Evolutionary conservation across 73 alveolate genomes (phyloP), one percentile per base, ranked within the genome.

Genomic region (Uronychia binucleata): DNA sequence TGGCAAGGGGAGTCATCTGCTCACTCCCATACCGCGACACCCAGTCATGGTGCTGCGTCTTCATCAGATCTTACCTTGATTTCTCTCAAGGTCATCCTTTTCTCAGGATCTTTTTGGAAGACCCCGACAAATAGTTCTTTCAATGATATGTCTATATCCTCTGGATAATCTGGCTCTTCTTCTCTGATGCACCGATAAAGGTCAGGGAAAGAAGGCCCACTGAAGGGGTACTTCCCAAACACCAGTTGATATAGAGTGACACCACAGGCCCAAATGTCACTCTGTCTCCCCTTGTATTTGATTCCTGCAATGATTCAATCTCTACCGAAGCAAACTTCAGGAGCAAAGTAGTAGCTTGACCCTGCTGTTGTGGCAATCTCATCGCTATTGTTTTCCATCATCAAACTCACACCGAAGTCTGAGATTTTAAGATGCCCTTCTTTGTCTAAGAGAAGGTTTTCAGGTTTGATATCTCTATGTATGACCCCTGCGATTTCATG

Each of bases 391-490:
- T 84, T 79, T 35, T 84, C 79, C 30, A 84, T 82, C 1, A 83
- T 83, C 29, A 59, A 75, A 28, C 86, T 31, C 29, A 95, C 94
- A 25, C 98, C 98, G 58, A 95, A 95, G 82, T 95, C 98, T 77
- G 95, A 80, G 31, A 95, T 33, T 78, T 93, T 95, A 8, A 95
- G 76, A 25, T 80, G 80, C 57, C 86, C 91, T 35, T 86, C 74
- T 77, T 93, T 89, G 82, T 92, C 94, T 28, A 95, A 81, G 80
- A 95, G 85, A 0, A 90, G 46, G 89, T 95, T 95, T 79, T 95
- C 98, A 0, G 98, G 98, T 84, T 95, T 95, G 27, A 95, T 89
- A 88, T 95, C 98, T 87, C 98, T 75, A 90, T 95, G 98, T 29
- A 93, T 89, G 31, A 95, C 90, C 29, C 94, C 93, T 0, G 81